Conservation (phyloP, 345 rosid genomes). For the Brassica carinata region DNA sequence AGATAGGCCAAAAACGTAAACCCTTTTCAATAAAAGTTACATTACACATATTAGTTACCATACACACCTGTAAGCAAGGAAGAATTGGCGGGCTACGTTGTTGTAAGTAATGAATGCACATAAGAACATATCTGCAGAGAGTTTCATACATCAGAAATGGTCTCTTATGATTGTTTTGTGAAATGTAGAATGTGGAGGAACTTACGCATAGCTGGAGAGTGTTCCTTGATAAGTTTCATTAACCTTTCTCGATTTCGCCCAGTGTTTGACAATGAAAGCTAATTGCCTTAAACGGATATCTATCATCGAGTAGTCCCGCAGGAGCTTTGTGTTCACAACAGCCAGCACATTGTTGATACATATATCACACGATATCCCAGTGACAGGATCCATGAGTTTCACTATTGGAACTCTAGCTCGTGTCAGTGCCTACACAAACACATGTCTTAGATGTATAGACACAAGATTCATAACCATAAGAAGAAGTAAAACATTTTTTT, state of each 20-base stretch:
- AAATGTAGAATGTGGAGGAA: slow-evolving; percentile 14
- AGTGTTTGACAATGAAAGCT: slow-evolving; percentile 90
- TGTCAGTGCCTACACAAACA: slow-evolving; percentile 65
- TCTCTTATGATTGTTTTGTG: not conserved
- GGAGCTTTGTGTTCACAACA: slow-evolving; percentile 95
- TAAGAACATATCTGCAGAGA: slow-evolving; percentile 81
- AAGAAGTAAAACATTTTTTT: slow-evolving; percentile 3
- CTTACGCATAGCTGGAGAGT: slow-evolving; percentile 98
- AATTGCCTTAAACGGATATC: slow-evolving; percentile 84
- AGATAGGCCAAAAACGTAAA: not conserved
- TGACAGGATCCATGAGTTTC: slow-evolving; percentile 93
- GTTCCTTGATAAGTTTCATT: slow-evolving; percentile 98
- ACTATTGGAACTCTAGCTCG: slow-evolving; percentile 97
- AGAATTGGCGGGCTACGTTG: slow-evolving; percentile 88
- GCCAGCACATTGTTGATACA: slow-evolving; percentile 94
- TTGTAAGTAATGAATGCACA: slow-evolving; percentile 98
- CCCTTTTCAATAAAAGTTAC: not conserved
- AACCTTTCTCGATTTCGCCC: slow-evolving; percentile 97
- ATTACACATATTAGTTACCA: not conserved
- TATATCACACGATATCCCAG: slow-evolving; percentile 94
- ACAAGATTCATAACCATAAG: not conserved
- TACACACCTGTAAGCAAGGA: slow-evolving; percentile 86
- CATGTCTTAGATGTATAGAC: slow-evolving; percentile 2
- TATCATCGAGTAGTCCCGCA: slow-evolving; percentile 74
- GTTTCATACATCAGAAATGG: not conserved